Base-by-base conservation (phyloP, 1,139 yeast genomes). In the Geotrichum bryndzae region DNA sequence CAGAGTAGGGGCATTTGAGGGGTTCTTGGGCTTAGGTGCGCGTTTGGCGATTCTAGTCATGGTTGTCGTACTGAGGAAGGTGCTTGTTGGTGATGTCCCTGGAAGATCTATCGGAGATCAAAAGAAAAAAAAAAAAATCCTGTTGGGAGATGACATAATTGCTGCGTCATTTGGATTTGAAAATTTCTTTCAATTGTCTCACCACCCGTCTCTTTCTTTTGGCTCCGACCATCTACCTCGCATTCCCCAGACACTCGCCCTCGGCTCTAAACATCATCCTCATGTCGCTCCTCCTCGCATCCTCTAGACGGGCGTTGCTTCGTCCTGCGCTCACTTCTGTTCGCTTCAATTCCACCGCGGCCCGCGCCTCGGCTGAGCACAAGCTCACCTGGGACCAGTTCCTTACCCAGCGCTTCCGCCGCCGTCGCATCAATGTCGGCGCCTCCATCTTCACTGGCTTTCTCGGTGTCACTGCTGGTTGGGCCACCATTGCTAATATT, bases 401-500 rank as follows among this genome's bases (percentile, higher is more conserved):
- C 73, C 85, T 94, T 68, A 76, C 79, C 58, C 79, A 92, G 72
- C 84, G 96, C 71, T 87, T 87, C 71, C 84, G 84, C 68, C 88
- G 89, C 72, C 85, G 92, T 68, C 77, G 85, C 60, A 79, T 89
- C 66, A 90, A 91, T 72, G 75, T 84, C 11, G 82, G 80, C 2
- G 81, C 91, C 5, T 89, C 97, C 0, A 75, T 82, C 1, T 72
- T 85, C 62, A 85, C 96, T 1, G 88, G 95, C 0, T 61, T 87
- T 18, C 70, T 81, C 3, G 94, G 96, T 2, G 84, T 90, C 31
- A 78, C 81, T n/a, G 72, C 81, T 3, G 88, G 97, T 2, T 88
- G 94, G 83, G 83, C 83, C 1, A 86, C 85, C 70, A 79, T 92
- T 64, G 87, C 96, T 50, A 88, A 88, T 70, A 79, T 88, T 66